phyloP scores from a whole-genome alignment of 805 yeast genomes.

The Hanseniaspora clermontiae region DNA sequence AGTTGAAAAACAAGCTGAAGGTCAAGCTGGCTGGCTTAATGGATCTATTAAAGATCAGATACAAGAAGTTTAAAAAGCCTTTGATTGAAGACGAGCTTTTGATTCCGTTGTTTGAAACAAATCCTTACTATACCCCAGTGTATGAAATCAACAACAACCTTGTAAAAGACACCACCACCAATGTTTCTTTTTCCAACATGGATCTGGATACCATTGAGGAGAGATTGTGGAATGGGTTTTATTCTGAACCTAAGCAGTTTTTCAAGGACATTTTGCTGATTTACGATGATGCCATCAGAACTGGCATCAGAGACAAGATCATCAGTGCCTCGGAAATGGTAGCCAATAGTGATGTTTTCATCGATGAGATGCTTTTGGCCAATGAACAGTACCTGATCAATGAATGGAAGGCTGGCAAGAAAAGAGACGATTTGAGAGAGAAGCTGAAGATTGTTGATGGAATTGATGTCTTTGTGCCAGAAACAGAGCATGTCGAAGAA shows the following conservation, averaged over 20 bases:
- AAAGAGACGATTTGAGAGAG: constrained; percentile 49
- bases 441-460: constrained; percentile 19
- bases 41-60: constrained; percentile 78
- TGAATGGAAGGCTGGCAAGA: constrained; percentile 63
- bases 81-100: constrained; percentile 65
- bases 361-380: constrained; percentile 72
- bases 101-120: constrained; percentile 65
- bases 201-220: constrained; percentile 90
- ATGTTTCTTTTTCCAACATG: constrained; percentile 67
- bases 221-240: constrained; percentile 91
- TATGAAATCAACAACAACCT: constrained; percentile 50
- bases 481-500: neutral
- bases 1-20: constrained; percentile 71
- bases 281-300: constrained; percentile 56
- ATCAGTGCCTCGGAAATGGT: constrained; percentile 82
- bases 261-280: constrained; percentile 75
- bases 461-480: constrained; percentile 3
- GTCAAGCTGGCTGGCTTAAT: constrained; percentile 74
- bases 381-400: constrained; percentile 36
- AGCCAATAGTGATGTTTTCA: constrained; percentile 89
- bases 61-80: constrained; percentile 84
- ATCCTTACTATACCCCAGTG: constrained; percentile 27
- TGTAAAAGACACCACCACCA: constrained; percentile 72
- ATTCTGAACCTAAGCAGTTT: constrained; percentile 84
- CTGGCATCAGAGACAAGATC: constrained; percentile 73